Evolutionary conservation across 306 rosid species (phyloP), one percentile per base, ranked within the genome.

Genomic region (Trifolium fragiferum): DNA sequence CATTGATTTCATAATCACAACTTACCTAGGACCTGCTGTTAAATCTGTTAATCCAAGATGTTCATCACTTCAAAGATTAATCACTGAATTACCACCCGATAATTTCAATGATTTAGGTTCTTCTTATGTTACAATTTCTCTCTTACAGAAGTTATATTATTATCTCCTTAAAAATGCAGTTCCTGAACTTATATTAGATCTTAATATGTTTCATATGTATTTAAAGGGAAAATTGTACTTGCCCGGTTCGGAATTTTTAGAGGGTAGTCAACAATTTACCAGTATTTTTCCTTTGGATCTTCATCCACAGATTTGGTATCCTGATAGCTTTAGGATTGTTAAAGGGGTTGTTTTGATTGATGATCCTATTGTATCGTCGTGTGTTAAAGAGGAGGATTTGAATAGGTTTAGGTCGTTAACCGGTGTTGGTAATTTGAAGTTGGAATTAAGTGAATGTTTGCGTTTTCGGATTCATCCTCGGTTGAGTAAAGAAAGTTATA

Each of bases 21-120:
- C 67, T 51, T 88, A 85, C 76, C 84, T 90, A 49, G 96, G 92
- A 65, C 96, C 96, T 73, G 96, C 87, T 82, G 84, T 87, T 53
- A 82, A 76, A 61, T 73, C 72, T 50, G 88, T 83, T 76, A 69
- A 68, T 47, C 87, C 86, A 21, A 66, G 70, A 30, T 72, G 68
- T 68, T 86, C 87, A 19, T 69, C 79, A 68, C 57, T 58, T 79
- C 89, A 87, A 69, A 86, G 87, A 77, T 10, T 62, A 47, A 62
- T 44, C 2, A 68, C 76, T 66, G 85, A 78, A 25, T 82, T 40
- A 3, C 82, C 80, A 57, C 77, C 84, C 3, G 85, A 88, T 62
- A 49, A 8, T 2, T 68, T 25, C 14, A 74, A 50, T 47, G 86
- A 88, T 85, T 73, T 90, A 43, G 91, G 93, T 23, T 76, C 93